Percentiles rank a stretch among this genome's conserved stretches.
phyloP scores from a whole-genome alignment of 192 early-diverging fungal genomes.

The Mortierella alpina region DNA sequence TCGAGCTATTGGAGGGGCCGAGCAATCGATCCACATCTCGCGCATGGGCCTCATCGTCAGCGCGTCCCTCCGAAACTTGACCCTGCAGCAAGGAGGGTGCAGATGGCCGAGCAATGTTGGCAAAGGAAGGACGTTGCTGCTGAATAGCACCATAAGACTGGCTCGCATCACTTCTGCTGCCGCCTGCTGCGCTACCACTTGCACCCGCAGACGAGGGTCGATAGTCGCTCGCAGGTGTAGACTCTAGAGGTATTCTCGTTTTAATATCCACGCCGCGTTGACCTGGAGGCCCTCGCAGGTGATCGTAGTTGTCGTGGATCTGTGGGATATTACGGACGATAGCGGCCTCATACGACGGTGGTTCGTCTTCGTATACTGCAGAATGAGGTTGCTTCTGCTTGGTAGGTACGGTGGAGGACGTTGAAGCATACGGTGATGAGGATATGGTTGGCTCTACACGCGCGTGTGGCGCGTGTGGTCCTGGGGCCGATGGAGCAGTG shows the following conservation, averaged over 20 bases:
- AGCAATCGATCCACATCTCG: constrained; percentile 38
- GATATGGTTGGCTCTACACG: neutral
- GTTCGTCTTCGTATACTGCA: constrained; percentile 15
- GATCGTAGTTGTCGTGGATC: constrained; percentile 53
- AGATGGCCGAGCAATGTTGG: neutral
- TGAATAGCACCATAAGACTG: constrained; percentile 10
- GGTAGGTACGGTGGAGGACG: neutral
- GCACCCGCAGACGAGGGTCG: constrained; percentile 2
- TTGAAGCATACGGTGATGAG: neutral
- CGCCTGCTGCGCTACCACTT: constrained; percentile 2
- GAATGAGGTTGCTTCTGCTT: neutral
- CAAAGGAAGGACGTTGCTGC: neutral
- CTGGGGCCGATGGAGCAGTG: neutral
- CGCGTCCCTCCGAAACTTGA: constrained; percentile 22
- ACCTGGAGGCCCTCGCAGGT: constrained; percentile 34
- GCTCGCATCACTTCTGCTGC: constrained; percentile 1
- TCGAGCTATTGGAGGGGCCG: neutral
- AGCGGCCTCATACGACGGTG: constrained; percentile 38
- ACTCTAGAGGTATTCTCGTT: constrained; percentile 43
- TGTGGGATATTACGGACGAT: constrained; percentile 19
- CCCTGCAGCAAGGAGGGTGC: constrained; percentile 5
- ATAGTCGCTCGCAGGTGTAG: constrained; percentile 28
- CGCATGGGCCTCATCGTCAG: constrained; percentile 29
- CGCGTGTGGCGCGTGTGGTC: neutral
- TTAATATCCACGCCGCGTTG: constrained; percentile 50